Evolutionary conservation across 2,329 filamentous ascomycete species (phyloP).

Genomic region (Triangularia verruculosa): DNA sequence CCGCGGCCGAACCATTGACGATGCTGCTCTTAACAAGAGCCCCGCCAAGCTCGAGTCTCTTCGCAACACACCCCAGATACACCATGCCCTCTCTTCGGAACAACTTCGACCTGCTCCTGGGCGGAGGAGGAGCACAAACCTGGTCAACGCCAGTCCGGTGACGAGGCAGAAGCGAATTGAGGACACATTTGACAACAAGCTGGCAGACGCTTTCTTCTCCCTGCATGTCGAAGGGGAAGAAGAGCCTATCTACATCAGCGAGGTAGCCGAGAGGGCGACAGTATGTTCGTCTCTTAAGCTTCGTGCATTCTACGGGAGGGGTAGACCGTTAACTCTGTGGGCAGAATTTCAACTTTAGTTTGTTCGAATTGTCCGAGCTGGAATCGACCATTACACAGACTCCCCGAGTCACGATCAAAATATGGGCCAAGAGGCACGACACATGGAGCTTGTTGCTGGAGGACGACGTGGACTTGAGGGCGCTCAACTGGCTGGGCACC

Average conservation of each 20-base stretch:
- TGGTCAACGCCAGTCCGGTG: constrained; percentile 31
- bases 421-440: constrained; percentile 66
- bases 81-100: constrained; percentile 56
- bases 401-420: constrained; percentile 61
- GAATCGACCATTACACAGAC: constrained; percentile 63
- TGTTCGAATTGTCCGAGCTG: constrained; percentile 70
- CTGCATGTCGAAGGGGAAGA: constrained; percentile 64
- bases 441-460: constrained; percentile 66
- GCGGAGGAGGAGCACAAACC: constrained; percentile 48
- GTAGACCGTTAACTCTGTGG: constrained; percentile 13
- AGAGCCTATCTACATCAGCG: constrained; percentile 87
- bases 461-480: constrained; percentile 66
- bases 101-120: constrained; percentile 39
- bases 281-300: constrained; percentile 34
- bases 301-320: not conserved
- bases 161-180: constrained; percentile 73
- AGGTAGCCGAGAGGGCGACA: constrained; percentile 73
- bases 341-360: constrained; percentile 81
- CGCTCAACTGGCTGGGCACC: constrained; percentile 74
- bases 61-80: constrained; percentile 47
- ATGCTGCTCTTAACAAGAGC: constrained; percentile 69
- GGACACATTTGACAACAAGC: constrained; percentile 64
- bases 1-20: constrained; percentile 66
- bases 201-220: constrained; percentile 88
- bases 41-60: constrained; percentile 62